phyloP scores from a whole-genome alignment of 164 flowering plant genomes.

The Chloranthus sessilifolius region DNA sequence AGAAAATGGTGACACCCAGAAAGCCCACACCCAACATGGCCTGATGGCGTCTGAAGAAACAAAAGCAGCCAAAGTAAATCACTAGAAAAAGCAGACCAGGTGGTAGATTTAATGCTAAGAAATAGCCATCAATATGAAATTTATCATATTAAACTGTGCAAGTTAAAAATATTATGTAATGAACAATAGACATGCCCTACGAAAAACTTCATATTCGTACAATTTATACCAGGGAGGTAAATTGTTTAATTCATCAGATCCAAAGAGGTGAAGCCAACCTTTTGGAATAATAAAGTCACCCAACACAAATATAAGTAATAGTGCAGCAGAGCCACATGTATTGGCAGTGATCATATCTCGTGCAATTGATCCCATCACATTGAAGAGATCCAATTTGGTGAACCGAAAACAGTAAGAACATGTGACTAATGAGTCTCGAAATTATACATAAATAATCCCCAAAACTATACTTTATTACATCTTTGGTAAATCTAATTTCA shows the following conservation, averaged over 20 bases:
- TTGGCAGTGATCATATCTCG: slow-evolving; percentile 73
- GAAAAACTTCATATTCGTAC: no score
- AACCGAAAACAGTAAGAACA: slow-evolving; percentile 52
- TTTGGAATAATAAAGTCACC: slow-evolving; percentile 88
- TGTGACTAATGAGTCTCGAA: no score
- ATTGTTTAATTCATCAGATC: not conserved
- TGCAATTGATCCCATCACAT: slow-evolving; percentile 60
- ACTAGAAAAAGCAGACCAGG: not conserved
- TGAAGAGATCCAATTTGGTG: slow-evolving; percentile 89
- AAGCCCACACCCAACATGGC: slow-evolving; percentile 88
- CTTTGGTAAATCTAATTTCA: no score
- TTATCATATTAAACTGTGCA: no score
- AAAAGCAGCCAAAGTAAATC: no score
- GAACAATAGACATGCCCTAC: no score
- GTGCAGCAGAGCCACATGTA: slow-evolving; percentile 68
- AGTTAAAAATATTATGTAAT: no score
- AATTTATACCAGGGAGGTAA: no score
- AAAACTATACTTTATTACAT: no score
- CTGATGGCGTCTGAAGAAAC: slow-evolving; percentile 45
- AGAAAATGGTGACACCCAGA: slow-evolving; percentile 80
- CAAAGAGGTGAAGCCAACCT: slow-evolving; percentile 33
- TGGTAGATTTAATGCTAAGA: no score
- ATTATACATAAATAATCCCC: no score
- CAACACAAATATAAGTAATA: slow-evolving; percentile 47
- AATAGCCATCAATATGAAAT: no score